Evolutionary conservation across 148 eudicot species (phyloP), one percentile per base, ranked within the genome.

Genomic region (Chenopodium berlandieri): DNA sequence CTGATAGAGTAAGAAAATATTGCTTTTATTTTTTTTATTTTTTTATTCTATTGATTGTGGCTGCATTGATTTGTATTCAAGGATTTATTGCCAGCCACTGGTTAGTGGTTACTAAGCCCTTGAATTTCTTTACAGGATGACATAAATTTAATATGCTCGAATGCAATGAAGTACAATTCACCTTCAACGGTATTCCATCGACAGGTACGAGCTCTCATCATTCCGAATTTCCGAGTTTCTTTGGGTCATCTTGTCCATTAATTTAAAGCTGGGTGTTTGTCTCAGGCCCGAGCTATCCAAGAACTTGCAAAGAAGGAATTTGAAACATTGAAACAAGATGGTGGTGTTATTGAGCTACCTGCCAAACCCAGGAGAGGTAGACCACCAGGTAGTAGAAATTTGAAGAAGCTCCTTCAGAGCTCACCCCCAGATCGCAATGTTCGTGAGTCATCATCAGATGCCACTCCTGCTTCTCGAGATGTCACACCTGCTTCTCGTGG

Each of bases 91-190:
- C 27, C 65, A n/a, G 4, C 9, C 20, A 34, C 37, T 27, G 62
- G 1, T 1, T 60, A 34, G 23, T 27, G 62, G 1, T 1, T 60
- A 31, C 47, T 52, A 32, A 66, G 20, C 22, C 30, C 31, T 66
- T 72, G 75, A 44, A 46, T 66, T 37, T 79, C 68, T 84, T 68
- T 89, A 88, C 91, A 95, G 98, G 92, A 94, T 16, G 98, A 95
- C 78, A 83, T 95, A 19, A 70, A 83, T 60, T 87, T 90, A 87
- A 95, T 95, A 73, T 92, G 93, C 82, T 84, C 96, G 19, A 95
- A 95, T 86, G 98, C 97, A 77, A 95, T 95, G 98, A 86, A 91
- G 76, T 95, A 95, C 67, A 95, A 95, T 81, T 84, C 94, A 82
- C 81, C 94, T 58, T 91, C 91, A 78, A 91, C 97, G 6, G 75